These are phyloP conservation scores for Pythium utonaiense DNA, from an alignment of 352 stramenopile species.

Conservation along the genomic window DNA sequence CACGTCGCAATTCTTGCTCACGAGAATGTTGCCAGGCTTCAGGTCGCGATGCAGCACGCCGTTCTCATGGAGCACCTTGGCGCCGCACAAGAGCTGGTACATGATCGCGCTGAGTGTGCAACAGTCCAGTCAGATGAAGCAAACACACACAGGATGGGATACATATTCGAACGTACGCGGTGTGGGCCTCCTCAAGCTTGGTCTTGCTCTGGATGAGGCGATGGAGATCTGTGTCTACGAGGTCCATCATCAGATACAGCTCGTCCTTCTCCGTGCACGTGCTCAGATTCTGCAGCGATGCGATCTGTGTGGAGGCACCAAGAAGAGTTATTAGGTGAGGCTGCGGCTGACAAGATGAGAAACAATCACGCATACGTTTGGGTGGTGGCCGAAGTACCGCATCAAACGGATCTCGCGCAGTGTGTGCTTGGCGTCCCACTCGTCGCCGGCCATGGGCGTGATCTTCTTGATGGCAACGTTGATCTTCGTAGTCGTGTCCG, in stretches of 20 bases:
- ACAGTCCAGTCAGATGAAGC: neutral
- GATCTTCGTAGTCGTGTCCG: constrained; percentile 60
- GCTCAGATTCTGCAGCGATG: constrained; percentile 75
- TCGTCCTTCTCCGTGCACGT: constrained; percentile 88
- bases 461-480: constrained; percentile 94
- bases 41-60: constrained; percentile 83
- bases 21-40: constrained; percentile 83
- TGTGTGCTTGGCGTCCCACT: constrained; percentile 90
- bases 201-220: constrained; percentile 87
- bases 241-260: constrained; percentile 95
- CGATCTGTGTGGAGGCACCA: constrained; percentile 39
- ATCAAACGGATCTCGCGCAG: constrained; percentile 90
- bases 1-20: constrained; percentile 82
- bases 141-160: neutral
- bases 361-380: constrained; percentile 58
- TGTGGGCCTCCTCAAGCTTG: constrained; percentile 76
- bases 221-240: constrained; percentile 92
- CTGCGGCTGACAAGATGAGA: neutral
- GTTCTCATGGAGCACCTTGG: constrained; percentile 90
- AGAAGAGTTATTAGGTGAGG: neutral
- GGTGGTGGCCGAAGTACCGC: constrained; percentile 87
- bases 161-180: constrained; percentile 46
- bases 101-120: constrained; percentile 83
- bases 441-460: constrained; percentile 87
- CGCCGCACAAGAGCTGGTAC: constrained; percentile 90